These are phyloP conservation scores for Galerina marginata DNA, from an alignment of 768 basidiomycete species.

Conservation along the genomic window DNA sequence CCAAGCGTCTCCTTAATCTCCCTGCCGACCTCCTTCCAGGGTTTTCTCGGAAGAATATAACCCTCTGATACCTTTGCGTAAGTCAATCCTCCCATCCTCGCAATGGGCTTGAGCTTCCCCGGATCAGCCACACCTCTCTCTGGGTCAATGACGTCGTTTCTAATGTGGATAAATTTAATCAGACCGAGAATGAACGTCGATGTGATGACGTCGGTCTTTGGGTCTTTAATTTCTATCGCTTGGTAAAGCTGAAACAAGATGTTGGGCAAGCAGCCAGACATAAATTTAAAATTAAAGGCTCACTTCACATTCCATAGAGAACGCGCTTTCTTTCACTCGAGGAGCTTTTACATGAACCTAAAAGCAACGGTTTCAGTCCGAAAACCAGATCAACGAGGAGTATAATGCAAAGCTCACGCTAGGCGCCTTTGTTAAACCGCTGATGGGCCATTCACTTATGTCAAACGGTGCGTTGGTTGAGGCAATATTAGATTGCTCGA, in stretches of 20 bases:
- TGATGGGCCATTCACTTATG: conserved; percentile 64
- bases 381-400: neutral
- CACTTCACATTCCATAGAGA: conserved; percentile 66
- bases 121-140: conserved; percentile 50
- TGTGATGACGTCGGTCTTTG: conserved; percentile 35
- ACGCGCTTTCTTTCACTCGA: conserved; percentile 67
- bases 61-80: conserved; percentile 48
- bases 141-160: conserved; percentile 53
- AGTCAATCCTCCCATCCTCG: conserved; percentile 57
- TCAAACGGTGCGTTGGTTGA: conserved; percentile 58
- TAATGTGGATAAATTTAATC: conserved; percentile 61
- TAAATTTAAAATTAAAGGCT: neutral
- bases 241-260: conserved; percentile 42
- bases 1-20: conserved; percentile 15
- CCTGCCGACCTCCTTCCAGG: conserved; percentile 51
- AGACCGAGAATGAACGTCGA: conserved; percentile 55
- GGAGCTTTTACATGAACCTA: conserved; percentile 54
- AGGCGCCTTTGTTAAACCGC: conserved; percentile 61
- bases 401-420: conserved; percentile 48
- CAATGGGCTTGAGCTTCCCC: conserved; percentile 51
- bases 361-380: conserved; percentile 9
- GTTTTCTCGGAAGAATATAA: conserved; percentile 63
- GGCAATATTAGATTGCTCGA: conserved; percentile 59
- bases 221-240: conserved; percentile 46
- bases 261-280: conserved; percentile 29